Percentiles rank a stretch among this genome's conserved stretches.
Evolutionary conservation across 768 basidiomycete genomes (phyloP).

Genomic region (Pulveroboletus sp.): DNA sequence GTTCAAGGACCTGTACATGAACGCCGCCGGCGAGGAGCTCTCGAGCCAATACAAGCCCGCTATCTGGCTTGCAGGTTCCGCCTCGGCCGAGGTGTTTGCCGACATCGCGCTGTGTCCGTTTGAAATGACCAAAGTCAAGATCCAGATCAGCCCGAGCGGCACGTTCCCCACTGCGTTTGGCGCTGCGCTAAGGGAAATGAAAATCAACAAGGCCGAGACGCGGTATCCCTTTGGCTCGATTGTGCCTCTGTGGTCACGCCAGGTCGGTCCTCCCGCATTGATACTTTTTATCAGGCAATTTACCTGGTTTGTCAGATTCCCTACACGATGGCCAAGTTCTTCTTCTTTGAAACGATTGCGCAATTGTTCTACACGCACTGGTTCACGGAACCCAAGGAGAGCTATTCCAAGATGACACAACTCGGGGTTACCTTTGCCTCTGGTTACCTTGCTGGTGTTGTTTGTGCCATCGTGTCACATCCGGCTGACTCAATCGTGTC

Average conservation of each 20-base stretch:
- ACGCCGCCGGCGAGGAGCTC: constrained; percentile 82
- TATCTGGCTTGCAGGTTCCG: constrained; percentile 94
- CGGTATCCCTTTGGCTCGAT: constrained; percentile 85
- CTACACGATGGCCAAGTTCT: constrained; percentile 99
- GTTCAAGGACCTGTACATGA: constrained; percentile 93
- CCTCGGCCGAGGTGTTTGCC: constrained; percentile 93
- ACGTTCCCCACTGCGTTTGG: constrained; percentile 78
- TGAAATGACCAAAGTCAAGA: constrained; percentile 93
- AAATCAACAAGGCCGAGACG: constrained; percentile 60
- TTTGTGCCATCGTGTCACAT: constrained; percentile 95
- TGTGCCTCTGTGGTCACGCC: constrained; percentile 85
- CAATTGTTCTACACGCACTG: constrained; percentile 86
- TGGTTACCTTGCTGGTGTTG: constrained; percentile 93
- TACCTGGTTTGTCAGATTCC: constrained; percentile 36
- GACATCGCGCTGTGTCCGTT: constrained; percentile 95
- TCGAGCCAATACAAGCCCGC: constrained; percentile 78
- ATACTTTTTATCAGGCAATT: background rate
- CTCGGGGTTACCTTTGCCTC: constrained; percentile 88
- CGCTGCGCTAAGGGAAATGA: constrained; percentile 71
- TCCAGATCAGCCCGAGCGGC: constrained; percentile 72
- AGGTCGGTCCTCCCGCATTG: background rate
- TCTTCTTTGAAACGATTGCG: constrained; percentile 90
- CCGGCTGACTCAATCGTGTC: constrained; percentile 94
- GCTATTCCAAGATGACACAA: constrained; percentile 78
- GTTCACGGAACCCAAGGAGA: constrained; percentile 75